These are phyloP conservation scores for Triticum turgidum DNA, from an alignment of 176 grass and related monocot genomes.

Conservation along the genomic window DNA sequence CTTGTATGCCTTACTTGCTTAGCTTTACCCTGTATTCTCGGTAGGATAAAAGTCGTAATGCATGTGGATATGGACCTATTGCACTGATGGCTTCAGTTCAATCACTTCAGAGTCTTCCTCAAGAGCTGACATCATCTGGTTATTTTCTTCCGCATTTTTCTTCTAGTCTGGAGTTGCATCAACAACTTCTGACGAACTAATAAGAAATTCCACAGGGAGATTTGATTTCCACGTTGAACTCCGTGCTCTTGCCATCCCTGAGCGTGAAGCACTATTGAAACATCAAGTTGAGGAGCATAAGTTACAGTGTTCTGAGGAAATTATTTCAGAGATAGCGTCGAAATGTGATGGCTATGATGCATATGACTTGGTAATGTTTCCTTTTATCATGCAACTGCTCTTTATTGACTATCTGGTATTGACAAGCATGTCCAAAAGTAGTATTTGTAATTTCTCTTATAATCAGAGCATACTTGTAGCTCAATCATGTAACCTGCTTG, in stretches of 20 bases:
- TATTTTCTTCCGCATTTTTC: slow-evolving; percentile 25
- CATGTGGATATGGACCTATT: slow-evolving; percentile 85
- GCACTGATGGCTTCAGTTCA: slow-evolving; percentile 84
- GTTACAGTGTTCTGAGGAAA: slow-evolving; percentile 68
- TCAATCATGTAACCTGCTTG: neutral
- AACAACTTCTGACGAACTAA: slow-evolving; percentile 18
- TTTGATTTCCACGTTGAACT: slow-evolving; percentile 98
- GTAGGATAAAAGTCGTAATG: slow-evolving; percentile 65
- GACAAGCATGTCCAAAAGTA: slow-evolving; percentile 12
- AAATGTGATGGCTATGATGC: slow-evolving; percentile 99
- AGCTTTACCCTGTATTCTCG: slow-evolving; percentile 18
- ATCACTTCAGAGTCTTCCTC: slow-evolving; percentile 75
- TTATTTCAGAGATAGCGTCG: slow-evolving; percentile 74
- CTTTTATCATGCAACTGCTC: slow-evolving; percentile 14
- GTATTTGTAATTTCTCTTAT: neutral
- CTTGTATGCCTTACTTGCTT: slow-evolving; percentile 24
- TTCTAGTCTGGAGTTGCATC: neutral
- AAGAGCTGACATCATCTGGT: slow-evolving; percentile 86
- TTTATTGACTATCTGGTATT: slow-evolving; percentile 15
- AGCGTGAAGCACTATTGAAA: slow-evolving; percentile 77
- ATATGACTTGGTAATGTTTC: slow-evolving; percentile 79
- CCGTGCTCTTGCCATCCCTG: slow-evolving; percentile 67
- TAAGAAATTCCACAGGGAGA: slow-evolving; percentile 53
- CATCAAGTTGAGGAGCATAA: slow-evolving; percentile 68
- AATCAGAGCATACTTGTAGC: neutral